Percentiles rank a stretch among this genome's conserved stretches.
These are phyloP conservation scores for Kodamaea neixiangensis DNA, from an alignment of 805 yeast species.

Conservation along the genomic window DNA sequence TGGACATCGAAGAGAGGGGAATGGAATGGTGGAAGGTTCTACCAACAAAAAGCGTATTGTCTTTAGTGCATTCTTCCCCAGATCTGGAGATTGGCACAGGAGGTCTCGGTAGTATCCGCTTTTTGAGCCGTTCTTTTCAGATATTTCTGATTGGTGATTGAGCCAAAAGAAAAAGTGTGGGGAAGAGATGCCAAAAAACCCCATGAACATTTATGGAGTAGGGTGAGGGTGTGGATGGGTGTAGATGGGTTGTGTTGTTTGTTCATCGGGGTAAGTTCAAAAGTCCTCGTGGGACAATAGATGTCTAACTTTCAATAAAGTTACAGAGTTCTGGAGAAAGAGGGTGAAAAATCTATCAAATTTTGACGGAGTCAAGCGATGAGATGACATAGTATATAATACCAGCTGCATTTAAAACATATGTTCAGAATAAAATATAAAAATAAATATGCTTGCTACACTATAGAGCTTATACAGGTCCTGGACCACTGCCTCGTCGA, in stretches of 20 bases:
- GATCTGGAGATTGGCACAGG: too few species aligned
- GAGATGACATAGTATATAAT: too few species aligned
- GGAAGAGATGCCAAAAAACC: neutral
- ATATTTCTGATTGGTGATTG: neutral
- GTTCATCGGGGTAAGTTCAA: neutral
- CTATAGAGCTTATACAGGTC: too few species aligned
- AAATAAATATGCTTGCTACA: too few species aligned
- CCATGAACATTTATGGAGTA: neutral
- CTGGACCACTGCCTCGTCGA: too few species aligned
- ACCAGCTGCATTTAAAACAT: too few species aligned
- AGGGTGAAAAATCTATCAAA: neutral
- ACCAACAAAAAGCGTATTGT: neutral
- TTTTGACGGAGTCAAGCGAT: neutral
- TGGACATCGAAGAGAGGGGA: too few species aligned
- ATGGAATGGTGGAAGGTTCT: too few species aligned
- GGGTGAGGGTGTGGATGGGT: neutral
- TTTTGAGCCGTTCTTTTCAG: neutral
- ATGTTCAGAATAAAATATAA: too few species aligned
- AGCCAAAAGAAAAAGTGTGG: neutral
- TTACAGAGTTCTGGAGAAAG: neutral
- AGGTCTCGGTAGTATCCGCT: too few species aligned
- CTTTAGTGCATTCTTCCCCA: too few species aligned
- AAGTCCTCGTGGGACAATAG: neutral
- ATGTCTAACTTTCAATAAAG: too few species aligned
- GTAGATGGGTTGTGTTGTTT: neutral